Evolutionary conservation across 768 basidiomycete species (phyloP).

Genomic region (Lentinus tigrinus): DNA sequence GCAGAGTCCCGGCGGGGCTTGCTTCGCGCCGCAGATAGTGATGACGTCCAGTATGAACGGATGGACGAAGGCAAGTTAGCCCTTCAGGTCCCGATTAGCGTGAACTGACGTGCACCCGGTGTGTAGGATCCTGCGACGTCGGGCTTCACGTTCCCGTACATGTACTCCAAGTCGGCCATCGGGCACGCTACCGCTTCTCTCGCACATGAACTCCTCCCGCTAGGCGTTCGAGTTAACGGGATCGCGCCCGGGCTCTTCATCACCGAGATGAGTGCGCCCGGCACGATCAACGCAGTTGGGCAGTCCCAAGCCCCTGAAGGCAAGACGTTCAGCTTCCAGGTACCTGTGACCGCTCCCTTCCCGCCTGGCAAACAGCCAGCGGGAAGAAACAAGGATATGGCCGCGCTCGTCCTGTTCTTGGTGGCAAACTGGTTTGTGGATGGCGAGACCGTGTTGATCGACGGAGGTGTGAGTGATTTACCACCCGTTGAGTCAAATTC

Average conservation of each 20-base stretch:
- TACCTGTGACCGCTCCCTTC: constrained; percentile 32
- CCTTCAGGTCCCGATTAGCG: not conserved
- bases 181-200: constrained; percentile 46
- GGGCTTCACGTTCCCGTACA: constrained; percentile 43
- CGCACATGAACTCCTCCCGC: constrained; percentile 46
- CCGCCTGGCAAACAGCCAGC: constrained; percentile 15
- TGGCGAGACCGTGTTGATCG: constrained; percentile 45
- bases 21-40: constrained; percentile 46
- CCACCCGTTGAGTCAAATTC: not conserved
- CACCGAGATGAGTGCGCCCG: constrained; percentile 30
- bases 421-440: constrained; percentile 49
- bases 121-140: constrained; percentile 40
- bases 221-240: constrained; percentile 49
- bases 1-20: constrained; percentile 27
- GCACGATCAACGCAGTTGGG: constrained; percentile 27
- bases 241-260: constrained; percentile 43
- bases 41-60: constrained; percentile 55
- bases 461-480: constrained; percentile 43
- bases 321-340: constrained; percentile 28
- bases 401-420: constrained; percentile 41
- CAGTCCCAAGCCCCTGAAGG: constrained; percentile 15
- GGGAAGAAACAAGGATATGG: constrained; percentile 43
- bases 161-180: constrained; percentile 47
- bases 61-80: constrained; percentile 42
- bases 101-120: not conserved